Evolutionary conservation across 1,284 basidiomycete genomes (phyloP).

Genomic region (Tilletia horrida): DNA sequence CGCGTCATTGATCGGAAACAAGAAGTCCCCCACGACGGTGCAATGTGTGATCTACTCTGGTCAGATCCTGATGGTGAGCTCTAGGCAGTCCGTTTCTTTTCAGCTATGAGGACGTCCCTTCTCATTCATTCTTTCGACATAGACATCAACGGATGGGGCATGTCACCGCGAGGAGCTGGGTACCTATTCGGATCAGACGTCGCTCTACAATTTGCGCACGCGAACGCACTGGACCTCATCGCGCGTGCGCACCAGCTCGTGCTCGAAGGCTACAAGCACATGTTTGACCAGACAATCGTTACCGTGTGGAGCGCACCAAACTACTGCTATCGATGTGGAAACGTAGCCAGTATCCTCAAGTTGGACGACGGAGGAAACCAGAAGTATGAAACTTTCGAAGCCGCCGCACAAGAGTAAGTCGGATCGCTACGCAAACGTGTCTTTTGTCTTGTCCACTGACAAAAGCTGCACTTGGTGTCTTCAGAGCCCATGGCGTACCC

Average conservation of each 20-base stretch:
- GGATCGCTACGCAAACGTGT: neutral
- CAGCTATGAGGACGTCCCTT: neutral
- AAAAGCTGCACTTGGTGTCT: neutral
- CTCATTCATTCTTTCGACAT: slow-evolving; percentile 17
- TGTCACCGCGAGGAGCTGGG: slow-evolving; percentile 93
- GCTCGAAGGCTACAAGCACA: slow-evolving; percentile 94
- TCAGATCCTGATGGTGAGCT: slow-evolving; percentile 88
- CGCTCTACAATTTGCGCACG: slow-evolving; percentile 80
- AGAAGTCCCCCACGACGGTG: slow-evolving; percentile 98
- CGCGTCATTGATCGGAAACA: slow-evolving; percentile 92
- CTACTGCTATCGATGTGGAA: slow-evolving; percentile 73
- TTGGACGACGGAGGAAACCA: slow-evolving; percentile 51
- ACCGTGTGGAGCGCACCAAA: slow-evolving; percentile 99
- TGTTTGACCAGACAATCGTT: slow-evolving; percentile 93
- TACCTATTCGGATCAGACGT: slow-evolving; percentile 93
- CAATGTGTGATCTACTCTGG: slow-evolving; percentile 98
- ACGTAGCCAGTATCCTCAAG: slow-evolving; percentile 50
- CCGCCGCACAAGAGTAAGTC: slow-evolving; percentile 38
- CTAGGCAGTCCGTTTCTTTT: neutral
- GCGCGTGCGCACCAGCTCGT: slow-evolving; percentile 96
- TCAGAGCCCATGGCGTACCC: slow-evolving; percentile 40
- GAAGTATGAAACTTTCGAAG: slow-evolving; percentile 51
- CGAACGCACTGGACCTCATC: slow-evolving; percentile 89
- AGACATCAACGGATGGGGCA: slow-evolving; percentile 64
- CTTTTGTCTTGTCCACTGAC: neutral